Evolutionary conservation across 352 stramenopile species (phyloP).

Genomic region (Phytopythium sindhum): DNA sequence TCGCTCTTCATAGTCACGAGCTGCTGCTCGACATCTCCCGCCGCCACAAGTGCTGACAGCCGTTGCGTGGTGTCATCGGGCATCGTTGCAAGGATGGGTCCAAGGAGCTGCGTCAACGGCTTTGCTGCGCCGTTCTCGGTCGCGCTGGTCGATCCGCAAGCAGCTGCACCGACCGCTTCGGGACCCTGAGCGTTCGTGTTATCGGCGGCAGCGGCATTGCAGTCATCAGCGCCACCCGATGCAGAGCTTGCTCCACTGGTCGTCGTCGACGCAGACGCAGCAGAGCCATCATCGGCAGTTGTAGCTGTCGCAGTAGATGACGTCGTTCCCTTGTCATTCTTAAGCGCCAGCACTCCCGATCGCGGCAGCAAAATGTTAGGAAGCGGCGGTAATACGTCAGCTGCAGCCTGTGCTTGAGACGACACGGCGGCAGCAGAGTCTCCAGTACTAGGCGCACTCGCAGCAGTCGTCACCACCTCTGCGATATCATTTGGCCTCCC

Average conservation of each 20-base stretch:
- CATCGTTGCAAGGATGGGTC: slow-evolving; percentile 27
- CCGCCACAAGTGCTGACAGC: slow-evolving; percentile 52
- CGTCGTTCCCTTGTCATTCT: neutral
- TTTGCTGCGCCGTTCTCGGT: neutral
- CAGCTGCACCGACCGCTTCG: neutral
- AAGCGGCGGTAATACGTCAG: slow-evolving; percentile 36
- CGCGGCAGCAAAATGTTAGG: slow-evolving; percentile 57
- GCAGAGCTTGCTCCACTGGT: neutral
- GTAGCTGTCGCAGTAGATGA: neutral
- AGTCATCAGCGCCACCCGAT: neutral
- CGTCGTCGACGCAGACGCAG: neutral
- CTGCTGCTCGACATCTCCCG: slow-evolving; percentile 68
- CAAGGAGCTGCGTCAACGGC: neutral
- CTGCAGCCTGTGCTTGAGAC: slow-evolving; percentile 16
- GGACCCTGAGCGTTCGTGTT: neutral
- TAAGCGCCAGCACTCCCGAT: slow-evolving; percentile 9
- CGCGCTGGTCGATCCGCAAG: neutral
- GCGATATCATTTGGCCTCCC: neutral
- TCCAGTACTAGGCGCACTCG: slow-evolving; percentile 1
- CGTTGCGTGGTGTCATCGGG: slow-evolving; percentile 42
- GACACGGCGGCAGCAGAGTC: slow-evolving; percentile 4
- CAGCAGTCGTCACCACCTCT: neutral
- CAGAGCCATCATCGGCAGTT: neutral
- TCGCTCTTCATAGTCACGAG: slow-evolving; percentile 70
- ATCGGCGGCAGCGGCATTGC: neutral